Percentiles rank a stretch among this genome's conserved stretches.
phyloP scores from a whole-genome alignment of 108 stramenopile species.

The Parietichytrium sp. region DNA sequence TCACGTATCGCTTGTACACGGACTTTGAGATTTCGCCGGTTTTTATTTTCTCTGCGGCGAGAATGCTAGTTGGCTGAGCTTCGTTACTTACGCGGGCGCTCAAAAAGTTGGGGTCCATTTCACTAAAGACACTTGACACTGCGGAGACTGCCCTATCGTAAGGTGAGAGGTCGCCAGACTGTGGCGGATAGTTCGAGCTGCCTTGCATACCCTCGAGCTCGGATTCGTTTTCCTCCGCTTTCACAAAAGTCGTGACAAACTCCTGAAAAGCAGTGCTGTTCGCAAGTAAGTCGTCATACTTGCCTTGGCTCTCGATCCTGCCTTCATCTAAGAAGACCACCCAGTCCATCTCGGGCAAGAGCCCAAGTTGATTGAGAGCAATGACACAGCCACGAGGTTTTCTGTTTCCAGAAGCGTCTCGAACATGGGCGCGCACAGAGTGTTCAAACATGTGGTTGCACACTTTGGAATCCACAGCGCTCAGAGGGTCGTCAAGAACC shows the following conservation, averaged over 20 bases:
- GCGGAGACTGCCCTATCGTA: too few species aligned
- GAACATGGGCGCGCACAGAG: slow-evolving; percentile 66
- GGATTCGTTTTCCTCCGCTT: slow-evolving; percentile 44
- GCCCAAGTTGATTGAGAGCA: slow-evolving; percentile 90
- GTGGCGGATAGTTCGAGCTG: too few species aligned
- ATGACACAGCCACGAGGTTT: slow-evolving; percentile 66
- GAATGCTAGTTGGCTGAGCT: too few species aligned
- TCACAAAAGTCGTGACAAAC: slow-evolving; percentile 40
- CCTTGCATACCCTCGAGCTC: not conserved
- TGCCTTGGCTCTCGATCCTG: slow-evolving; percentile 64
- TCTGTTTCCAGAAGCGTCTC: too few species aligned
- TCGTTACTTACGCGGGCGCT: too few species aligned
- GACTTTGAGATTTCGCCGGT: not conserved
- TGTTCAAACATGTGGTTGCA: slow-evolving; percentile 75
- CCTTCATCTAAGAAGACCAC: slow-evolving; percentile 74
- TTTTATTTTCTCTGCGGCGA: slow-evolving; percentile 19
- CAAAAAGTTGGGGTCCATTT: too few species aligned
- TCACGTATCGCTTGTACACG: not conserved
- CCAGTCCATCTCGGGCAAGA: slow-evolving; percentile 59
- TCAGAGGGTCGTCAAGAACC: slow-evolving; percentile 84
- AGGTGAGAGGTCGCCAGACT: too few species aligned
- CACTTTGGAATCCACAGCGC: slow-evolving; percentile 86
- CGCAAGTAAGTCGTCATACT: slow-evolving; percentile 67
- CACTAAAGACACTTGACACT: too few species aligned
- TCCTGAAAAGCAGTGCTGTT: slow-evolving; percentile 45